These are phyloP conservation scores for Alternaria arborescens DNA, from an alignment of 2,329 filamentous ascomycete species.

Conservation along the genomic window DNA sequence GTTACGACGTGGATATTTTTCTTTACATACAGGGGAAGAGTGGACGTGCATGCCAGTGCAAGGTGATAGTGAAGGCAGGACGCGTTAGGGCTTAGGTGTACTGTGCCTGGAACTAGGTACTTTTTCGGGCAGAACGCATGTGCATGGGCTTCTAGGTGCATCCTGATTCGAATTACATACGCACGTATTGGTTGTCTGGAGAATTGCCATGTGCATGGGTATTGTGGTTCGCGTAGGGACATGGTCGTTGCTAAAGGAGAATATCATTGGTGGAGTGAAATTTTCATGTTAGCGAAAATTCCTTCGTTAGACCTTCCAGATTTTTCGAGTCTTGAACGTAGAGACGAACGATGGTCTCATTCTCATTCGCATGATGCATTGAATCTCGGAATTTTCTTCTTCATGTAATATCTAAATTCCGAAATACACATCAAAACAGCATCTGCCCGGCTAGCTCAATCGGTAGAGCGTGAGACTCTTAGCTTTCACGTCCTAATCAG, in stretches of 20 bases:
- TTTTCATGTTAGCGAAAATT: background rate
- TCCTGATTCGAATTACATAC: no score
- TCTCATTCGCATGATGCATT: no score
- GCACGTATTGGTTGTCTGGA: background rate
- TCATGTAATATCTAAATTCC: background rate
- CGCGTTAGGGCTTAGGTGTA: background rate
- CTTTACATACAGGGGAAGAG: background rate
- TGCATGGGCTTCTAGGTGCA: background rate
- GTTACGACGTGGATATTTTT: background rate
- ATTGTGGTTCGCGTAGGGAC: background rate
- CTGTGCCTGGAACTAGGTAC: background rate
- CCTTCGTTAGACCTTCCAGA: background rate
- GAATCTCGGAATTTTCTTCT: no score
- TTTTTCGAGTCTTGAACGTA: rapidly evolving
- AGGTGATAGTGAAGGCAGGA: background rate
- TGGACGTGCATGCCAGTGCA: background rate
- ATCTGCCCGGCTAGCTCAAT: constrained; percentile 36
- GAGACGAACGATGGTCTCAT: no score
- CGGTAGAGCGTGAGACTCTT: constrained; percentile 55
- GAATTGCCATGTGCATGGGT: background rate
- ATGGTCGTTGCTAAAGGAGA: background rate
- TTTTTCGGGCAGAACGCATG: background rate
- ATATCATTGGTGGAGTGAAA: background rate
- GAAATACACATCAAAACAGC: background rate
- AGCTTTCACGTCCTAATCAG: constrained; percentile 19